Conservation (phyloP, 2,329 filamentous ascomycete genomes). For the Arthrocladium fulminans region DNA sequence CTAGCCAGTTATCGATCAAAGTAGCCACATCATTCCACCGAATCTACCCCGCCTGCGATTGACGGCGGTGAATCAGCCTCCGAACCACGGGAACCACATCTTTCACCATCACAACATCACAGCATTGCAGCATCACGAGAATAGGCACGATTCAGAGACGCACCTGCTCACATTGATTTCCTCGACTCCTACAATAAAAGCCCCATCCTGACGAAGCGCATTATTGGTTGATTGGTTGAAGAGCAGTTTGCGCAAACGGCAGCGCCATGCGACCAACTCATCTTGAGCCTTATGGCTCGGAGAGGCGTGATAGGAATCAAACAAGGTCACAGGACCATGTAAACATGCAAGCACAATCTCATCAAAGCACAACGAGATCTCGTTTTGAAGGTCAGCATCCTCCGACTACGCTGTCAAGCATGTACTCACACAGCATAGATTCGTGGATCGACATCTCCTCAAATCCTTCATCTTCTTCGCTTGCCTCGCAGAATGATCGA, state of each 20-base stretch:
- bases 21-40: not conserved
- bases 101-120: not conserved
- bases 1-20: not conserved
- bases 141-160: not conserved
- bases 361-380: conserved; percentile 15
- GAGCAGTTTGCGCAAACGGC: not conserved
- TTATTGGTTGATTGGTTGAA: not conserved
- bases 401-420: conserved; percentile 17
- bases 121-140: not conserved
- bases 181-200: not conserved
- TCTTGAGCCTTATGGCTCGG: conserved; percentile 14
- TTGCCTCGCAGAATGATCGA: conserved; percentile 61
- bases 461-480: conserved; percentile 83
- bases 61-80: conserved; percentile 1
- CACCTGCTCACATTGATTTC: too few species aligned
- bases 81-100: not conserved
- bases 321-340: conserved; percentile 10
- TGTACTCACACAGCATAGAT: conserved; percentile 52
- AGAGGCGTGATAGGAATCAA: conserved; percentile 14
- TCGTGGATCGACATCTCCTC: conserved; percentile 95
- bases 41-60: not conserved
- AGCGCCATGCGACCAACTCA: conserved; percentile 18
- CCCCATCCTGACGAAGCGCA: not conserved
- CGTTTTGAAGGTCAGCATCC: conserved; percentile 20
- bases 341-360: conserved; percentile 6